Conservation (phyloP, 1,139 yeast genomes). For the Geotrichum reessii region DNA sequence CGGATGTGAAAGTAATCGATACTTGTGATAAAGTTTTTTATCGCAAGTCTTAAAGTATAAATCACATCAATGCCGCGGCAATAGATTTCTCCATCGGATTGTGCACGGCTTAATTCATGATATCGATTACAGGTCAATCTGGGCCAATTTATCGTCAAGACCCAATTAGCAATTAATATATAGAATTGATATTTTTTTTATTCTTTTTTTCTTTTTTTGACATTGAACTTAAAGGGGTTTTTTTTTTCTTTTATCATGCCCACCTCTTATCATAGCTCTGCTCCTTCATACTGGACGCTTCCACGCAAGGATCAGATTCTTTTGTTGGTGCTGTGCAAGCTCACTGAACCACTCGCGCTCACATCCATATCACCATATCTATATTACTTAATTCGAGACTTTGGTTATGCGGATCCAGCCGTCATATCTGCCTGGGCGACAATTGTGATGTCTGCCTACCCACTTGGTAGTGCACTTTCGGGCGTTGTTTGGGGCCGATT, state of each 20-base stretch:
- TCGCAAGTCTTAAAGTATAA: background rate
- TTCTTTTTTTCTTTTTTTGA: background rate
- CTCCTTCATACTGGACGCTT: slow-evolving; percentile 27
- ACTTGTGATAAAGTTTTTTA: no score
- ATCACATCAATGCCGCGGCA: background rate
- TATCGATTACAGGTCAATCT: background rate
- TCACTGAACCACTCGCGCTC: slow-evolving; percentile 57
- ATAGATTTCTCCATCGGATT: background rate
- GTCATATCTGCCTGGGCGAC: slow-evolving; percentile 46
- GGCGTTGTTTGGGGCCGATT: slow-evolving; percentile 56
- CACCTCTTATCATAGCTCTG: background rate
- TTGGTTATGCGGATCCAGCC: slow-evolving; percentile 48
- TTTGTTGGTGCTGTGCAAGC: slow-evolving; percentile 33
- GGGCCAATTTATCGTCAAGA: background rate
- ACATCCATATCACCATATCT: slow-evolving; percentile 58
- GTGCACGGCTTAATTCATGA: background rate
- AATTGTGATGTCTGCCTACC: slow-evolving; percentile 49
- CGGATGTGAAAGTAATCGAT: no score
- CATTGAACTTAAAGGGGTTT: background rate
- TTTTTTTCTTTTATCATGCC: background rate
- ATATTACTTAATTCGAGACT: slow-evolving; percentile 56
- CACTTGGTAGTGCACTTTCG: slow-evolving; percentile 49
- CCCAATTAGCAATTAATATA: background rate
- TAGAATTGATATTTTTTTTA: background rate
- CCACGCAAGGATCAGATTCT: slow-evolving; percentile 30